Conservation (phyloP, 805 yeast genomes). For the Wickerhamiella qilinensis region DNA sequence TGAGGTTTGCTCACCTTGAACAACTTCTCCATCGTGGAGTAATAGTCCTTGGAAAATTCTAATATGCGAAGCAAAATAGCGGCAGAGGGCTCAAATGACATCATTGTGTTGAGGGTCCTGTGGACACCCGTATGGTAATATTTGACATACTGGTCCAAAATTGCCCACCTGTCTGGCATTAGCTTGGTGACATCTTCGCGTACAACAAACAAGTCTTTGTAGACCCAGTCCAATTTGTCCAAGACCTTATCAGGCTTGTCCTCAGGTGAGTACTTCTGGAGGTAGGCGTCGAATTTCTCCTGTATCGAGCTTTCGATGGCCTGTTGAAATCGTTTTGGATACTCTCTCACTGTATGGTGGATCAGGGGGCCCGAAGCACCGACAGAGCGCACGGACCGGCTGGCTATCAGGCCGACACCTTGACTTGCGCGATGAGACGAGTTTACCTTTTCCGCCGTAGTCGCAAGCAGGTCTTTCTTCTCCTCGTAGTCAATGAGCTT, state of each 20-base stretch:
- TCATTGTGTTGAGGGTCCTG: conserved; percentile 42
- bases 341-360: neutral
- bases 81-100: conserved; percentile 64
- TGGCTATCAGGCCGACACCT: neutral
- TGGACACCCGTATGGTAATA: conserved; percentile 57
- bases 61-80: conserved; percentile 55
- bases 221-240: conserved; percentile 67
- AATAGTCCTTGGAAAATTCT: conserved; percentile 59
- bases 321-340: conserved; percentile 28
- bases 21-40: conserved; percentile 32
- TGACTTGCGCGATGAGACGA: neutral
- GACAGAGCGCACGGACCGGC: neutral
- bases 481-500: conserved; percentile 72
- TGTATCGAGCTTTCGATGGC: conserved; percentile 43
- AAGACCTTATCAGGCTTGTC: conserved; percentile 34
- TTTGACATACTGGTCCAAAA: conserved; percentile 42
- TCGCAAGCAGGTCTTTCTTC: conserved; percentile 46
- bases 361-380: neutral
- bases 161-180: conserved; percentile 63
- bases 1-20: conserved; percentile 32
- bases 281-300: conserved; percentile 54
- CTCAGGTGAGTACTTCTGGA: conserved; percentile 32
- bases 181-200: conserved; percentile 38
- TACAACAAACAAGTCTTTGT: conserved; percentile 58
- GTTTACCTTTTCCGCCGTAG: neutral